Base-by-base conservation (phyloP, 1,139 yeast species). In the Citeromyces hawaiiensis region DNA sequence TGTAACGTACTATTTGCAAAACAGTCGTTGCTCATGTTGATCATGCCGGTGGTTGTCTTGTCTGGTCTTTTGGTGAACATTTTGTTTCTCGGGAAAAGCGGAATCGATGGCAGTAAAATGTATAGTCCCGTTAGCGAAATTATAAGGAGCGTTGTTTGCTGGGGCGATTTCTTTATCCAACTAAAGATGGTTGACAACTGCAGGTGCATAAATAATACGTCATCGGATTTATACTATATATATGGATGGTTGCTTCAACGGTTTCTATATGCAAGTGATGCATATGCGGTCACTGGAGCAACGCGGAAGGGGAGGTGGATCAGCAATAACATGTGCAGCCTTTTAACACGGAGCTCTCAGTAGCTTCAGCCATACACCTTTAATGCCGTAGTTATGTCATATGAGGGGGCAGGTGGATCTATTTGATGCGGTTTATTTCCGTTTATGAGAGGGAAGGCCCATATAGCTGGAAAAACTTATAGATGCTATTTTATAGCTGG, bases 1-100 rank as follows among this genome's bases (percentile, higher is more conserved):
- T 88, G 97, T 17, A 91, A 55, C 1, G 88, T 79, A n/a, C 94
- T 75, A 53, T 91, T 88, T 44, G 95, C 96, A 60, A 85, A 88
- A 57, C 97, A 88, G 55, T 87, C 96, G 50, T 85, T 85, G 44
- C 91, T 72, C 47, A 79, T 67, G 56, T 88, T 91, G 47, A 79
- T 67, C 37, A 88, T 63, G 2, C 96, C 96, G 0, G 93, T 85
- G 13, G 95, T 82, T 52, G 76, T 66, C 48, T 72, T 78, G 51
- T 78, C 93, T n/a, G 77, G 78, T 51, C 87, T 63, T 36, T 50
- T 51, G 5, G 48, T 36, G 16, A 48, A 46, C 57, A 48, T 49
- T 8, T 38, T 40, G 14, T 35, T 17, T 18, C 30, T 27, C 23
- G 14, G 21, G 11, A 25, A 14, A 14, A 27, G 17, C 10, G 38